These are phyloP conservation scores for Eimeria maxima DNA, from an alignment of 169 alveolate genomes.

Conservation along the genomic window DNA sequence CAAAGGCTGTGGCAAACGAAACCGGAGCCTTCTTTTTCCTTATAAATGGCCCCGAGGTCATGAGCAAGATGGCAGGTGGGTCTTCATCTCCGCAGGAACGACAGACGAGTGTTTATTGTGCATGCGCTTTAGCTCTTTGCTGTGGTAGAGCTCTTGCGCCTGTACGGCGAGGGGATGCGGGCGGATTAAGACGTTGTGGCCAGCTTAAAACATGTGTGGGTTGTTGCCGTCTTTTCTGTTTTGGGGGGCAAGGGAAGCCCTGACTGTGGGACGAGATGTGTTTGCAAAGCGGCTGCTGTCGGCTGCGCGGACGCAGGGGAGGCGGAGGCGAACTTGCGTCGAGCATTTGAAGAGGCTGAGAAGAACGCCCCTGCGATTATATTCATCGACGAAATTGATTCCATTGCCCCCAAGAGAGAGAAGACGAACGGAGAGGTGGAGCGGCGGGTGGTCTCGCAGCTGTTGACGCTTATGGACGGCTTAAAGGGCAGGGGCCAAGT, in stretches of 20 bases:
- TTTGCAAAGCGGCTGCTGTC: constrained; percentile 96
- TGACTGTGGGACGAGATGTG: neutral
- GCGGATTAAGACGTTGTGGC: neutral
- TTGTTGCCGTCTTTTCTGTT: neutral
- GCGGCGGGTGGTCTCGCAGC: constrained; percentile 99
- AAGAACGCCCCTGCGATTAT: constrained; percentile 99
- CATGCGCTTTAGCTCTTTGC: neutral
- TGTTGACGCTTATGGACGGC: constrained; percentile 99
- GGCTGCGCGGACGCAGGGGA: constrained; percentile 96
- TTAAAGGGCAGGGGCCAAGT: constrained; percentile 99
- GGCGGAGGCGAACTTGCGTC: constrained; percentile 99
- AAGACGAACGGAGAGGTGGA: constrained; percentile 99
- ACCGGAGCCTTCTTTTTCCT: constrained; percentile 89
- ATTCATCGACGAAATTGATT: constrained; percentile 99
- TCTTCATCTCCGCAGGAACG: neutral
- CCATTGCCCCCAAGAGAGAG: constrained; percentile 99
- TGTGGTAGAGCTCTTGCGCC: neutral
- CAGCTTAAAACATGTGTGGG: neutral
- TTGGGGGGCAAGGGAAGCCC: neutral
- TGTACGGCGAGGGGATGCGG: neutral
- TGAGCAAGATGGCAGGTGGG: constrained; percentile 97
- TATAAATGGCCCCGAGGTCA: constrained; percentile 95
- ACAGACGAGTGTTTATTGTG: neutral
- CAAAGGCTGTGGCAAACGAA: constrained; percentile 99
- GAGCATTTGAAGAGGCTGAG: constrained; percentile 99